Evolutionary conservation across 1,139 yeast species (phyloP), one percentile per base, ranked within the genome.

Genomic region (Yamadazyma aaseri): DNA sequence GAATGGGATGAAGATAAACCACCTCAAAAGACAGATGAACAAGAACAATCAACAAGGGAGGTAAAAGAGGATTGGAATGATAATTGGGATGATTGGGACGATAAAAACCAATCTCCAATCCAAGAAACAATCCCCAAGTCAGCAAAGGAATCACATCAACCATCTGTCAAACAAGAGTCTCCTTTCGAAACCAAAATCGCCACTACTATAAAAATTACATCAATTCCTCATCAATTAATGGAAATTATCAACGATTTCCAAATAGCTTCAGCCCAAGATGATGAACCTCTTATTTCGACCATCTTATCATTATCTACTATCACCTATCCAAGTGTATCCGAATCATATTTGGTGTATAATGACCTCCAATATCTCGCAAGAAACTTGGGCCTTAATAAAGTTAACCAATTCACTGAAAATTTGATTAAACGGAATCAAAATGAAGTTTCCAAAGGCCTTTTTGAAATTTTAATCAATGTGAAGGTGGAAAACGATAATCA

Each of bases 281-380:
- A 22, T 8, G 41, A 33, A 23, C 29, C 42, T 1, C 36, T 47
- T 14, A 39, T 55, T 0, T 49, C 59, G 3, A 46, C 65, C 1
- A 55, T 67, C 5, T 48, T 58, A 22, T 56, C 73, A 3, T 44
- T 69, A 26, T 50, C 70, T 10, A 42, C 57, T 6, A 46, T 59
- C 4, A 48, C 55, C 5, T 69, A 70, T 42, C 72, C 74, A 0
- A 38, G 54, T 0, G 34, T 58, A 2, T 45, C 55, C 4, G 44
- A 55, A 21, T 66, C 73, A 22, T 67, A 62, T 33, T 38, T 66
- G 15, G 45, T 65, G 18, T 58, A 50, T 38, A 69, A 69, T 39
- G 76, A 70, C 36, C 50, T 68, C 31, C 45, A 47, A 20, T 56
- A 54, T 21, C 46, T 69, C 12, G 38, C 54, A 2, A 33, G 38